Conservation (phyloP, 345 rosid genomes). For the Euphorbia peplus region DNA sequence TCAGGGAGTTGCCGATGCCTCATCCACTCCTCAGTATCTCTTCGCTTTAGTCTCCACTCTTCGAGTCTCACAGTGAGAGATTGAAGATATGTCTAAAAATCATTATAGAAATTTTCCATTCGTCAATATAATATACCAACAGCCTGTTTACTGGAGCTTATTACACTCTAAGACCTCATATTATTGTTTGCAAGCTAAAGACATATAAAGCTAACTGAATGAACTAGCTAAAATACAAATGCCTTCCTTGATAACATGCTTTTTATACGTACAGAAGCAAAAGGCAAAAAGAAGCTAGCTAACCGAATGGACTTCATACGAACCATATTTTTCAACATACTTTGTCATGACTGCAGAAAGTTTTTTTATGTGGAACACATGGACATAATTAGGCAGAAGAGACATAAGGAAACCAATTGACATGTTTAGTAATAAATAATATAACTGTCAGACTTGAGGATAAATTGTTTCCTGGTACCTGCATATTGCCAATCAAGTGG, state of each 20-base stretch:
- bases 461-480: conserved; percentile 42
- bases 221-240: too few relatives aligned
- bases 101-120: conserved; percentile 2
- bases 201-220: too few relatives aligned
- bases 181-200: conserved; percentile 5
- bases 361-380: not conserved
- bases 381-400: not conserved
- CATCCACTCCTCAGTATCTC: conserved; percentile 98
- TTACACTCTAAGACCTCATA: not conserved
- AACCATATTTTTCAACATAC: not conserved
- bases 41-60: conserved; percentile 89
- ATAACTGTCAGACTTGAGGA: conserved; percentile 3
- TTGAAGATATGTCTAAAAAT: conserved; percentile 74
- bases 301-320: not conserved
- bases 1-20: conserved; percentile 89
- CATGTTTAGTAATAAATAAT: not conserved
- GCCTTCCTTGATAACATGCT: too few relatives aligned
- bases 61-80: conserved; percentile 81
- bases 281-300: not conserved
- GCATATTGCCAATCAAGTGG: conserved; percentile 96
- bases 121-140: not conserved
- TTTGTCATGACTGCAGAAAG: not conserved
- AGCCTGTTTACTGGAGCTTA: not conserved
- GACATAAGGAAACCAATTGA: not conserved
- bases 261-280: not conserved